Evolutionary conservation across 352 stramenopile genomes (phyloP).

Genomic region (Pythium folliculosum): DNA sequence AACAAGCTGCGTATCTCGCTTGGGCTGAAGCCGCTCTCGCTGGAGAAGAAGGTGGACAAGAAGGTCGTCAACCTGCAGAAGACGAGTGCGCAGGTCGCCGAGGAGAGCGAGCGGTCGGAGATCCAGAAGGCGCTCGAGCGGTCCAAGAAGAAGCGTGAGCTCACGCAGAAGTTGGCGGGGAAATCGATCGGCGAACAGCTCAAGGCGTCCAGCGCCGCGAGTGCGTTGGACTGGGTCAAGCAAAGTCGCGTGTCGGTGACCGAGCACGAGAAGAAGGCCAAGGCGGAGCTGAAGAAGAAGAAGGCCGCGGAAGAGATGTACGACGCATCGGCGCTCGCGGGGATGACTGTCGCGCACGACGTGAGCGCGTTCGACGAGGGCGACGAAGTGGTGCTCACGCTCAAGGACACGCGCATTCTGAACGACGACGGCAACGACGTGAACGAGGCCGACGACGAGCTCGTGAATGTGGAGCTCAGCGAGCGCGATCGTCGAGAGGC

Average conservation of each 20-base stretch:
- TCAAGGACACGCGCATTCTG: conserved; percentile 91
- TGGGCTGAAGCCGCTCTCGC: conserved; percentile 71
- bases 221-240: conserved; percentile 77
- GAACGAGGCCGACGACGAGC: conserved; percentile 76
- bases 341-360: conserved; percentile 91
- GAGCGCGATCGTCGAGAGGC: conserved; percentile 63
- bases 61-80: conserved; percentile 73
- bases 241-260: conserved; percentile 41
- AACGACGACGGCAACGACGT: conserved; percentile 79
- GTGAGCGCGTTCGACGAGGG: conserved; percentile 88
- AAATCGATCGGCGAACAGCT: conserved; percentile 80
- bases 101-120: conserved; percentile 45
- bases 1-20: conserved; percentile 72
- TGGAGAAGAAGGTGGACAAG: conserved; percentile 48
- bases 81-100: conserved; percentile 50
- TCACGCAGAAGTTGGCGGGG: conserved; percentile 66
- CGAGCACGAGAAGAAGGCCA: conserved; percentile 19
- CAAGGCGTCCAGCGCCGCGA: conserved; percentile 31
- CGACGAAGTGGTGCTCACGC: conserved; percentile 92
- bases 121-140: conserved; percentile 62
- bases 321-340: conserved; percentile 72
- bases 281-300: not conserved
- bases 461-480: conserved; percentile 85
- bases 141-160: conserved; percentile 70
- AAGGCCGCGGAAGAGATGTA: conserved; percentile 40